Evolutionary conservation across 2,329 filamentous ascomycete genomes (phyloP), one percentile per base, ranked within the genome.

Genomic region (Arthrobotrys iridis): DNA sequence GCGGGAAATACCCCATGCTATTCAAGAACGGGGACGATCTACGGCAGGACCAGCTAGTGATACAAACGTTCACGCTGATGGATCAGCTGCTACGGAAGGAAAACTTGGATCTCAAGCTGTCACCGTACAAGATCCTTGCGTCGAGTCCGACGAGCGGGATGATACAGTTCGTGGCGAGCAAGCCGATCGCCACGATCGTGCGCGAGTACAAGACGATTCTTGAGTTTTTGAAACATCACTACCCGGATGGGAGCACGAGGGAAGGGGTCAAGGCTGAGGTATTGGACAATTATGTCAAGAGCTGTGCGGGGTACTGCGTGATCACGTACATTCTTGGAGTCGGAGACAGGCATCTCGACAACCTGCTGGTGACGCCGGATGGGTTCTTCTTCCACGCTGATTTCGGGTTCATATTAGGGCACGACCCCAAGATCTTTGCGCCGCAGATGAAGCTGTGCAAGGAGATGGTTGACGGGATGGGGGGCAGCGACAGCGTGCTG

Each of bases 401-500:
- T 82, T 99, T 99, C 80, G 95, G 96, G 43, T 99, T 96, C 83
- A 99, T 99, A 77, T 90, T 99, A 0, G 95, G 95, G 15, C 91
- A 95, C 41, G 95, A 99, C 79, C 95, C 95, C 0, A 99, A 99
- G 81, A 95, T 95, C 0, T 98, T 99, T 81, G 94, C 95, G 0
- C 95, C 95, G 0, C 89, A 94, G 60, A 97, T 99, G 90, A 99
- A 99, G 82, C 88, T 99, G 6, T 94, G 91, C 80, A 94, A 93
- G 79, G 94, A 99, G 81, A 99, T 99, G 95, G 92, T 98, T 2
- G 95, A 99, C 80, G 95, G 93, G 77, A 97, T 99, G 93, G 96
- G 96, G 41, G 95, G 95, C 10, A 87, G 89, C 5, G 86, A 87
- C 33, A 93, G 91, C 2, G 88, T 91, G 20, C 90, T 96, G 77